Percentiles rank a stretch among this genome's conserved stretches.
Conservation (phyloP, 352 stramenopile species). For the Peronosclerospora sorghi region DNA sequence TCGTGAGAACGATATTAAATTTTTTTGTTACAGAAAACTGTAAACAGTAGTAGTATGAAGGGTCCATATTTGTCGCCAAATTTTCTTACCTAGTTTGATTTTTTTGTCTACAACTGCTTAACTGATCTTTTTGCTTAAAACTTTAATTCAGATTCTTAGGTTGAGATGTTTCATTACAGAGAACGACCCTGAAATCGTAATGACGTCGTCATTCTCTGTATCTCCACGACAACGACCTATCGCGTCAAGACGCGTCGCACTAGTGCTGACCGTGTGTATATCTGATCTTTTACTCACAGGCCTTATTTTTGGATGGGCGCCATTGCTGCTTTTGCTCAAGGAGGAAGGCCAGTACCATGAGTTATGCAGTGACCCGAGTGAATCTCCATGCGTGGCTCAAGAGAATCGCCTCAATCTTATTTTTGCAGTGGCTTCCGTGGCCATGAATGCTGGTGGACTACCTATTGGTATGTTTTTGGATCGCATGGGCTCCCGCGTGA, state of each 20-base stretch:
- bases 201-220: too few species aligned
- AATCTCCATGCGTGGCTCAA: conserved; percentile 43
- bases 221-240: conserved; percentile 9
- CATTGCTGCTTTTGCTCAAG: conserved; percentile 72
- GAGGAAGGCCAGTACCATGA: conserved; percentile 76
- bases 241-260: conserved; percentile 35
- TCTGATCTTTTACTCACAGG: conserved; percentile 81
- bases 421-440: conserved; percentile 69
- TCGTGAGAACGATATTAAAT: too few species aligned
- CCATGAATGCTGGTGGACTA: conserved; percentile 65
- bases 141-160: too few species aligned
- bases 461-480: conserved; percentile 77
- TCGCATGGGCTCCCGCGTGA: conserved; percentile 44
- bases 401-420: conserved; percentile 84
- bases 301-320: conserved; percentile 80
- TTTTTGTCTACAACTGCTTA: too few species aligned
- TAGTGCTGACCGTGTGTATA: conserved; percentile 56
- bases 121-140: too few species aligned
- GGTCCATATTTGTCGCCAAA: too few species aligned
- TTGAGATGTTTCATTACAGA: too few species aligned
- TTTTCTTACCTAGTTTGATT: too few species aligned
- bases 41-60: too few species aligned
- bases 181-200: too few species aligned
- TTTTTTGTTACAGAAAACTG: too few species aligned
- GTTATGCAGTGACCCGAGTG: conserved; percentile 32